Percentiles rank a stretch among this genome's conserved stretches.
phyloP scores from a whole-genome alignment of 1,284 basidiomycete species.

The Leccinum pachyderme region DNA sequence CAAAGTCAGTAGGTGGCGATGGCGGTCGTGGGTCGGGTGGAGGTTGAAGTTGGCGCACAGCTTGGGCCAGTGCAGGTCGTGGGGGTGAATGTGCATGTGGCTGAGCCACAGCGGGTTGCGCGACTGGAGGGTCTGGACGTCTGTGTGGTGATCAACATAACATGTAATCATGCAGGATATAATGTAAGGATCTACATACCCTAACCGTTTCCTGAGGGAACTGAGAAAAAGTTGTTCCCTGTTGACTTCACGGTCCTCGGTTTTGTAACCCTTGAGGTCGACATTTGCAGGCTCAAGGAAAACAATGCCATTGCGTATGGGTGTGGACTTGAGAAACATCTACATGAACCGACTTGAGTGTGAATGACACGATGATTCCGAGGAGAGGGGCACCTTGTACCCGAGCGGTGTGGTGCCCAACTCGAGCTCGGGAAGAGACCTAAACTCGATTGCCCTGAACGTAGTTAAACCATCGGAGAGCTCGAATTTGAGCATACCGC shows the following conservation, averaged over 20 bases:
- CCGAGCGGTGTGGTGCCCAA: conserved; percentile 70
- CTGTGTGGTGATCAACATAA: conserved; percentile 9
- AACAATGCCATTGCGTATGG: conserved; percentile 60
- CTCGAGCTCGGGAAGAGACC: conserved; percentile 53
- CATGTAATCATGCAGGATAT: not conserved
- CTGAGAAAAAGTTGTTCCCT: conserved; percentile 55
- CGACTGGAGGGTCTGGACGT: conserved; percentile 27
- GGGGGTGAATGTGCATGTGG: conserved; percentile 6
- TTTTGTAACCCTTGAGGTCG: conserved; percentile 53
- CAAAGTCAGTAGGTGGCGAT: conserved; percentile 12
- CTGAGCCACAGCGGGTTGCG: conserved; percentile 7
- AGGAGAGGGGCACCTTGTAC: conserved; percentile 54
- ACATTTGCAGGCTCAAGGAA: conserved; percentile 68
- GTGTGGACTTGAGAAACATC: conserved; percentile 64
- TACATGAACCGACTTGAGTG: conserved; percentile 43
- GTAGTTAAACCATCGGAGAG: conserved; percentile 63
- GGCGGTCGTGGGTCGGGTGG: conserved; percentile 5
- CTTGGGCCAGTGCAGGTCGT: conserved; percentile 9
- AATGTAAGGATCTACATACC: conserved; percentile 43
- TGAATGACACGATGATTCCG: not conserved
- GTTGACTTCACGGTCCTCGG: conserved; percentile 55
- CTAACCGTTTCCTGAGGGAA: conserved; percentile 54
- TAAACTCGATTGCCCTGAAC: conserved; percentile 70
- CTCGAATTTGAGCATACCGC: conserved; percentile 65
- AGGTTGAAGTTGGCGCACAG: conserved; percentile 10